These are phyloP conservation scores for Chaetomiaceae sp. DNA, from an alignment of 2,329 filamentous ascomycete genomes.

Conservation along the genomic window DNA sequence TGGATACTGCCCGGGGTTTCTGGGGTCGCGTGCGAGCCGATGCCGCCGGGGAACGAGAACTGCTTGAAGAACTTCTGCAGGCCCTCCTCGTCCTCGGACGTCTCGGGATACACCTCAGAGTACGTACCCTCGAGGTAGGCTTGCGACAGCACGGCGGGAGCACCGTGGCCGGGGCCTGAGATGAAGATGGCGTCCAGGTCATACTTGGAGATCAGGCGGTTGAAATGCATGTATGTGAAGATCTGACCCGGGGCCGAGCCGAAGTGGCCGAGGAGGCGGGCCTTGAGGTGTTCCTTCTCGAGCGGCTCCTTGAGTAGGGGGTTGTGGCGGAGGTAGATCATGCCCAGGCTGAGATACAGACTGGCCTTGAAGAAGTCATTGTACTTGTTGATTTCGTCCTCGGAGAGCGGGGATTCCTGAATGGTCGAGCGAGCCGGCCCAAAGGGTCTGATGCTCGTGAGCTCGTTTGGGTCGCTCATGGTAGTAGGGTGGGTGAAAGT, in stretches of 20 bases:
- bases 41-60: slow-evolving; percentile 76
- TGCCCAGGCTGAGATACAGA: slow-evolving; percentile 70
- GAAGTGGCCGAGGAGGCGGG: slow-evolving; percentile 71
- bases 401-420: slow-evolving; percentile 55
- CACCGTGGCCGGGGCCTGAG: slow-evolving; percentile 73
- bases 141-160: slow-evolving; percentile 70
- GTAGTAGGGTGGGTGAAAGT: too few species aligned
- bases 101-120: slow-evolving; percentile 71
- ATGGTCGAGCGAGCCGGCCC: slow-evolving; percentile 63
- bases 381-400: slow-evolving; percentile 63
- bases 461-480: slow-evolving; percentile 26
- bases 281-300: slow-evolving; percentile 66
- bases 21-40: slow-evolving; percentile 72
- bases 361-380: slow-evolving; percentile 71
- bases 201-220: slow-evolving; percentile 76
- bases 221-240: slow-evolving; percentile 79
- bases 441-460: slow-evolving; percentile 58
- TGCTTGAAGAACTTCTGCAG: slow-evolving; percentile 76
- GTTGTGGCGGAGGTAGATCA: slow-evolving; percentile 75
- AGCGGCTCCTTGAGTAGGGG: slow-evolving; percentile 67
- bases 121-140: slow-evolving; percentile 75
- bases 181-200: slow-evolving; percentile 68
- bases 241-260: slow-evolving; percentile 76
- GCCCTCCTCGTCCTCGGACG: slow-evolving; percentile 63
- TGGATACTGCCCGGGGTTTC: slow-evolving; percentile 75